These are phyloP conservation scores for Dictyostelium purpureum DNA, from an alignment of 78 protist species.

Conservation along the genomic window DNA sequence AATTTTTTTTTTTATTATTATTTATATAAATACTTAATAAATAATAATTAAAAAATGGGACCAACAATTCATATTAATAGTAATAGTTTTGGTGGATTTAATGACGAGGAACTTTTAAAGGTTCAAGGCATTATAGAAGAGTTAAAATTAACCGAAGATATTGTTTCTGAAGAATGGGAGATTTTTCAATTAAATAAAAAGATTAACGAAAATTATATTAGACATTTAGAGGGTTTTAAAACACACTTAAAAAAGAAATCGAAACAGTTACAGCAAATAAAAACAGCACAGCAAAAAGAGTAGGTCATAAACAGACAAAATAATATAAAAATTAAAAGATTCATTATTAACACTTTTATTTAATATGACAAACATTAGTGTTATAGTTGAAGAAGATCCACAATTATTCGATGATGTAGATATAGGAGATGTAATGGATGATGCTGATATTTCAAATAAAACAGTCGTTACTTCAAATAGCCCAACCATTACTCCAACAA, in stretches of 20 bases:
- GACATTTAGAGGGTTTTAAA: background rate
- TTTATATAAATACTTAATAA: no score
- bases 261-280: background rate
- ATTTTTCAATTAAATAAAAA: background rate
- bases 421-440: background rate
- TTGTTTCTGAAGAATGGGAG: slow-evolving; percentile 11
- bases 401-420: background rate
- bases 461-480: background rate
- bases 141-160: background rate
- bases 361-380: background rate
- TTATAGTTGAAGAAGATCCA: background rate
- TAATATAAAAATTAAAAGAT: background rate
- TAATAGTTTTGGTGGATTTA: background rate
- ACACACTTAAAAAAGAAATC: background rate
- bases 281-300: background rate
- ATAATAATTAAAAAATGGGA: background rate
- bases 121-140: slow-evolving; percentile 20
- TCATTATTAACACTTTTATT: background rate
- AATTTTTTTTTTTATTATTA: no score
- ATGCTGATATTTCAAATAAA: background rate
- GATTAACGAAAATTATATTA: background rate
- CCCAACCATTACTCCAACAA: background rate
- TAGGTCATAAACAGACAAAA: background rate
- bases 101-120: background rate
- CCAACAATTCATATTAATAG: background rate